phyloP scores from a whole-genome alignment of 1,139 yeast species.

The Lizanozyma gosingica region DNA sequence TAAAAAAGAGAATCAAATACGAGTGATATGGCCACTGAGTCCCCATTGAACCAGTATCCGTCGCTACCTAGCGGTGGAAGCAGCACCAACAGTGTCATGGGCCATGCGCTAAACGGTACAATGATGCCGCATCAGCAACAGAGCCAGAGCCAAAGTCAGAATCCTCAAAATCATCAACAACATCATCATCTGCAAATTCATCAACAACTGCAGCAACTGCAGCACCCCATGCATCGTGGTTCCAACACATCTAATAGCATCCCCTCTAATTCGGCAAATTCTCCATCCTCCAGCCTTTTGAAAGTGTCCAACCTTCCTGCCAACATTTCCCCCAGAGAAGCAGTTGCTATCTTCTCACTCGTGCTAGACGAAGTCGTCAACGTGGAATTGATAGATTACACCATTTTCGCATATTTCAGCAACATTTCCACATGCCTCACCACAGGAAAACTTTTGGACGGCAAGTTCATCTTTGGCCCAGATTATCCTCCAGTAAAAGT shows the following conservation, averaged over 20 bases:
- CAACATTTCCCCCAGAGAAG: conserved; percentile 70
- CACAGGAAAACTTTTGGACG: conserved; percentile 64
- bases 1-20: not conserved
- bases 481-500: conserved; percentile 44
- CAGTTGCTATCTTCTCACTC: conserved; percentile 66
- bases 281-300: conserved; percentile 13
- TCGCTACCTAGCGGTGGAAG: not conserved
- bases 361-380: conserved; percentile 60
- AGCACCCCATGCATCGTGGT: conserved; percentile 2
- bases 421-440: conserved; percentile 58
- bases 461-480: conserved; percentile 54
- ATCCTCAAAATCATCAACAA: conserved; percentile 7
- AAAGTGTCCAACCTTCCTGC: conserved; percentile 56
- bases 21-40: not conserved
- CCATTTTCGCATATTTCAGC: conserved; percentile 56
- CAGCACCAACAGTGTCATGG: not conserved
- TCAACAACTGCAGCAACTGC: conserved; percentile 4
- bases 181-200: conserved; percentile 8
- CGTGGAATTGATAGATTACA: conserved; percentile 48
- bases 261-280: conserved; percentile 2
- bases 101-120: not conserved
- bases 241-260: conserved; percentile 2
- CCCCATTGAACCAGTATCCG: not conserved
- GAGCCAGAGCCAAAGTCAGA: conserved; percentile 5
- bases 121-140: conserved; percentile 3